phyloP scores from a whole-genome alignment of 1,139 yeast genomes.

The Blastobotrys petasosporus region DNA sequence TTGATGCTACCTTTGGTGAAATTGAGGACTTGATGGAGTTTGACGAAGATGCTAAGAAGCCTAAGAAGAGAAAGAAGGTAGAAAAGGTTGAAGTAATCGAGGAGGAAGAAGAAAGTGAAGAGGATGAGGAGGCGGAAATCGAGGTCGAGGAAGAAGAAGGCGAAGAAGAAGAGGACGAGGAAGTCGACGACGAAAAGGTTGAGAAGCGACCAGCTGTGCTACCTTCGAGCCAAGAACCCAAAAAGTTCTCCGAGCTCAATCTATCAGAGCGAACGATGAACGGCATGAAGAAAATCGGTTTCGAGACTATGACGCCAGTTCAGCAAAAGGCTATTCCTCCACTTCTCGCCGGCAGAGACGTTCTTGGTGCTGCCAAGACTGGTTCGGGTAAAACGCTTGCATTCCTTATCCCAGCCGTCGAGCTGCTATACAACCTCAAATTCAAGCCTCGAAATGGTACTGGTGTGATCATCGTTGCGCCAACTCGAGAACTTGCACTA shows the following conservation, averaged over 20 bases:
- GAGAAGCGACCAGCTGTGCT: conserved; percentile 22
- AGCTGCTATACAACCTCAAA: conserved; percentile 76
- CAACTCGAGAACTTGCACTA: conserved; percentile 87
- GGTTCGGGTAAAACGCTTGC: conserved; percentile 97
- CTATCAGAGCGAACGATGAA: conserved; percentile 74
- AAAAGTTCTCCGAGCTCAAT: conserved; percentile 49
- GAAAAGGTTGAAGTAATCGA: conserved; percentile 14
- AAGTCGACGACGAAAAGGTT: conserved; percentile 22
- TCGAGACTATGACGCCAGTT: conserved; percentile 82
- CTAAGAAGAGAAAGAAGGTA: conserved; percentile 13
- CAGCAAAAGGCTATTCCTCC: conserved; percentile 96
- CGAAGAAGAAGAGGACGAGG: conserved; percentile 19
- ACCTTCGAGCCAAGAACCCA: conserved; percentile 14
- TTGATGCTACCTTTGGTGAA: conserved; percentile 25
- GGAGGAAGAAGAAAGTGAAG: conserved; percentile 17
- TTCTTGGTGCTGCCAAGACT: conserved; percentile 98
- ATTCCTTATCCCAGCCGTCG: conserved; percentile 90
- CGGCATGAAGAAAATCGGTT: conserved; percentile 72
- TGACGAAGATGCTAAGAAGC: conserved; percentile 15
- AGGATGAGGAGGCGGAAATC: conserved; percentile 21
- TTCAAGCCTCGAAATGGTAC: conserved; percentile 92
- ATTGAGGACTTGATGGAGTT: conserved; percentile 20
- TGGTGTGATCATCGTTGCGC: conserved; percentile 81
- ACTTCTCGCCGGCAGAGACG: conserved; percentile 86
- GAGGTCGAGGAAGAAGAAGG: conserved; percentile 25